Evolutionary conservation across 2,329 filamentous ascomycete genomes (phyloP).

Genomic region (Clarireedia homoeocarpa): DNA sequence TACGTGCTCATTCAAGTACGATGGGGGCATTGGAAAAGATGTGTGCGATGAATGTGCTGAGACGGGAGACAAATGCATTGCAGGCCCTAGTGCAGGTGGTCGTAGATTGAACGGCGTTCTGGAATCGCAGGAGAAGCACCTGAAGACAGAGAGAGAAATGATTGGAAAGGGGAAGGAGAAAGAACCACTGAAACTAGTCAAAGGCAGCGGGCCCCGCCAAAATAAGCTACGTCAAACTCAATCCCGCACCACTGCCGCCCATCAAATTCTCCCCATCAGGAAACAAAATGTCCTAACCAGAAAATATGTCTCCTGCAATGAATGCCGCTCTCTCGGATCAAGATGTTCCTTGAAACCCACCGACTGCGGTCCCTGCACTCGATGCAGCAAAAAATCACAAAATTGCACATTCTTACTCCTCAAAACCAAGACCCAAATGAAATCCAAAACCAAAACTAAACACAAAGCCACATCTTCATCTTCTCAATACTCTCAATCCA

Average conservation of each 20-base stretch:
- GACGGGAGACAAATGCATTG: constrained; percentile 14
- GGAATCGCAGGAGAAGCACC: background rate
- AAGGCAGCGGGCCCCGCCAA: too few relatives aligned
- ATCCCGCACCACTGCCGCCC: background rate
- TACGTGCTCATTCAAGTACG: constrained; percentile 15
- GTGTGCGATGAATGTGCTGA: constrained; percentile 19
- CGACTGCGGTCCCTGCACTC: constrained; percentile 17
- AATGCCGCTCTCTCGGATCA: constrained; percentile 11
- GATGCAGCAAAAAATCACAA: constrained; percentile 10
- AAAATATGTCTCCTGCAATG: constrained; percentile 15
- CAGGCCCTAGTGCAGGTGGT: constrained; percentile 7
- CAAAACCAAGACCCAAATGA: background rate
- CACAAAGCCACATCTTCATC: background rate
- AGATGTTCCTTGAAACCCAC: constrained; percentile 15
- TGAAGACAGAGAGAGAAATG: background rate
- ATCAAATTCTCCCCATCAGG: background rate
- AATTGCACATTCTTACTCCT: constrained; percentile 16
- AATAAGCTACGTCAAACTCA: too few relatives aligned
- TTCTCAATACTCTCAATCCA: background rate
- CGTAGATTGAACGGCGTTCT: background rate
- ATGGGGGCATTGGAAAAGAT: constrained; percentile 16
- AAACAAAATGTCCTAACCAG: background rate
- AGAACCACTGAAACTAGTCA: background rate
- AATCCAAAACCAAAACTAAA: background rate
- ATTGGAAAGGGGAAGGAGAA: background rate